Percentiles rank a stretch among this genome's conserved stretches.
Conservation (phyloP, 148 eudicot species). For the Fallopia convolvulus region DNA sequence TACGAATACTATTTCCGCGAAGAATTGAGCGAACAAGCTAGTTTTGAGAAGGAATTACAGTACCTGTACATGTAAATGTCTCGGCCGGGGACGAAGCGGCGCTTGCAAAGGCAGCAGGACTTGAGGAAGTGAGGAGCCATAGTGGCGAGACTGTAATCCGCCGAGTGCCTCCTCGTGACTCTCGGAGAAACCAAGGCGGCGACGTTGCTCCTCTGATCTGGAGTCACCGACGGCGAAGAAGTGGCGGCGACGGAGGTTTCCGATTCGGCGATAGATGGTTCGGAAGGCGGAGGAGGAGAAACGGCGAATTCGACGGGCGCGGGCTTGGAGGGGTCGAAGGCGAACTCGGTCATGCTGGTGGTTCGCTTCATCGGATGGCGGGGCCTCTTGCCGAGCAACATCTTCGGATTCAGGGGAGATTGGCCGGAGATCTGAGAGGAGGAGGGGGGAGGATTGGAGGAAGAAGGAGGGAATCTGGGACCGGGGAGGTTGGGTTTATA, state of each 20-base stretch:
- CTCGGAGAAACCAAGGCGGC: slow-evolving; percentile 16
- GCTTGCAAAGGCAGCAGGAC: slow-evolving; percentile 49
- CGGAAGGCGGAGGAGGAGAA: slow-evolving; percentile 4
- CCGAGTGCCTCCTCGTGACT: slow-evolving; percentile 34
- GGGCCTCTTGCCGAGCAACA: slow-evolving; percentile 54
- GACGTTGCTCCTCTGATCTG: background rate
- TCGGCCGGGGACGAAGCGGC: slow-evolving; percentile 47
- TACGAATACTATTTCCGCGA: background rate
- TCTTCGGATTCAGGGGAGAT: slow-evolving; percentile 3
- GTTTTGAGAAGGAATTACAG: background rate
- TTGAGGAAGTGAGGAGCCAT: slow-evolving; percentile 30
- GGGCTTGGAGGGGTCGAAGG: slow-evolving; percentile 30
- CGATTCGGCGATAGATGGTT: background rate
- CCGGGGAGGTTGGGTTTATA: background rate
- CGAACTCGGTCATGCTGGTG: slow-evolving; percentile 75
- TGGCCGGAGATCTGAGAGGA: background rate
- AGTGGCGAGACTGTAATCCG: slow-evolving; percentile 17
- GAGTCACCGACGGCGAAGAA: background rate
- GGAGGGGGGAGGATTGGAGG: background rate
- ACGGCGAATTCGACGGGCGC: slow-evolving; percentile 7
- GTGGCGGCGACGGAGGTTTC: background rate
- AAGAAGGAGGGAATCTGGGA: background rate
- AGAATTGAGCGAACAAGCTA: background rate
- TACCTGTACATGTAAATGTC: slow-evolving; percentile 81
- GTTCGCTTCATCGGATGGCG: slow-evolving; percentile 62